These are phyloP conservation scores for Salix purpurea DNA, from an alignment of 345 rosid genomes.

Conservation along the genomic window DNA sequence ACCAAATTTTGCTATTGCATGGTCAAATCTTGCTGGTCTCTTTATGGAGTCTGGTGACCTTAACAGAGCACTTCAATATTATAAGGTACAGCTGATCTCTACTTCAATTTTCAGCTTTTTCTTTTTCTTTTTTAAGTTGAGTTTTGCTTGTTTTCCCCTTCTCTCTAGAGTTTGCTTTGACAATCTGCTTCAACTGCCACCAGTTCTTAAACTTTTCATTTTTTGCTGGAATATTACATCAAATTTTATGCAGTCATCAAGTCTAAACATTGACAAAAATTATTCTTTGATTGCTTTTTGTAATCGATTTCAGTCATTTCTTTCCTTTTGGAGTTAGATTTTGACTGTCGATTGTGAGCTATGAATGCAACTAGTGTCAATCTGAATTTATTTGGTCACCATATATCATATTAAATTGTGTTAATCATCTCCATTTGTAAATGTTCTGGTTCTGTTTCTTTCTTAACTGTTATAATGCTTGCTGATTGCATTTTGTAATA, in stretches of 20 bases:
- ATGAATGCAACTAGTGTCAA: not conserved
- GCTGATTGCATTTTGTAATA: not conserved
- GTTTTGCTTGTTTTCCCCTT: not conserved
- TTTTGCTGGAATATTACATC: not conserved
- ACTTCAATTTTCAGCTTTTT: not conserved
- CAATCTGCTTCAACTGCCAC: not conserved
- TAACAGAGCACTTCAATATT: constrained; percentile 87
- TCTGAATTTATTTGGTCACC: not conserved
- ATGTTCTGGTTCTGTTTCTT: not conserved
- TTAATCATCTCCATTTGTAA: not conserved
- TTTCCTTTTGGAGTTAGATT: not conserved
- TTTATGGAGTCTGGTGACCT: constrained; percentile 98
- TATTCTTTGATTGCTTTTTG: not conserved
- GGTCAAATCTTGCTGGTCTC: constrained; percentile 99
- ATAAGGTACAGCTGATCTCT: constrained; percentile 54
- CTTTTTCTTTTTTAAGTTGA: too few relatives aligned
- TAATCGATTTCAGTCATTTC: not conserved
- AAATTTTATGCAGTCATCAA: not conserved
- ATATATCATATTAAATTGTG: not conserved
- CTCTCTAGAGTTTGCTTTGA: not conserved
- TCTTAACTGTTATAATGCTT: not conserved
- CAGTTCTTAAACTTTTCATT: not conserved
- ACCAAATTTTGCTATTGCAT: constrained; percentile 96
- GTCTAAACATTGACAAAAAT: not conserved
- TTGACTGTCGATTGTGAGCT: not conserved